Percentiles rank a stretch among this genome's conserved stretches.
phyloP scores from a whole-genome alignment of 257 asterid species.

The Paulownia fortunei region DNA sequence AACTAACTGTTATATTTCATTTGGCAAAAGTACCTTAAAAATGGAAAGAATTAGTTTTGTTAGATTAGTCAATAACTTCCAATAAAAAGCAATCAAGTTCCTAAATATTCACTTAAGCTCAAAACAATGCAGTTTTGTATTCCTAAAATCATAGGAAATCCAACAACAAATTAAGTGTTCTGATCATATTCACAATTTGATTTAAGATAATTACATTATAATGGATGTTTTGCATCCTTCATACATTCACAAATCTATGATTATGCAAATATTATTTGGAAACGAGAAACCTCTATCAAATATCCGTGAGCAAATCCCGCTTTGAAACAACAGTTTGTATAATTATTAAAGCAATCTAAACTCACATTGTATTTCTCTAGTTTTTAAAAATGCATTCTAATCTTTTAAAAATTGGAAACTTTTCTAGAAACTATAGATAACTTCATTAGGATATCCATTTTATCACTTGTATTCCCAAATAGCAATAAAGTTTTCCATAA shows the following conservation, averaged over 20 bases:
- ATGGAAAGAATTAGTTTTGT: neutral
- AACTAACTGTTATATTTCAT: too few species aligned
- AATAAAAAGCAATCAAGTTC: neutral
- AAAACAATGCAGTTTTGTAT: neutral
- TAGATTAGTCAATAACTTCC: neutral
- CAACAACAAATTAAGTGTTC: neutral
- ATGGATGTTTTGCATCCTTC: neutral
- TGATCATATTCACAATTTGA: neutral
- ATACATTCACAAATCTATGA: neutral
- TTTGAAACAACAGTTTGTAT: neutral
- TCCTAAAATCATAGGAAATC: slow-evolving; percentile 4
- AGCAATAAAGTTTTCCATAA: neutral
- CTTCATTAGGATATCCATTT: neutral
- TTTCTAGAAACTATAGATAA: neutral
- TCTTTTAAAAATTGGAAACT: neutral
- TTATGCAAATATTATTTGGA: neutral
- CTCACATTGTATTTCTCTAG: neutral
- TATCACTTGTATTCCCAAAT: neutral
- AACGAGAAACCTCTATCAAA: neutral
- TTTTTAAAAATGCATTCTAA: neutral
- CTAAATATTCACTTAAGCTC: neutral
- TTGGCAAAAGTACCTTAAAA: neutral
- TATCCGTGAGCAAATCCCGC: neutral
- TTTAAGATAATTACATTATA: neutral
- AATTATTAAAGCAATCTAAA: neutral